Evolutionary conservation across 345 rosid genomes (phyloP).

Genomic region (Rhodamnia rubescens): DNA sequence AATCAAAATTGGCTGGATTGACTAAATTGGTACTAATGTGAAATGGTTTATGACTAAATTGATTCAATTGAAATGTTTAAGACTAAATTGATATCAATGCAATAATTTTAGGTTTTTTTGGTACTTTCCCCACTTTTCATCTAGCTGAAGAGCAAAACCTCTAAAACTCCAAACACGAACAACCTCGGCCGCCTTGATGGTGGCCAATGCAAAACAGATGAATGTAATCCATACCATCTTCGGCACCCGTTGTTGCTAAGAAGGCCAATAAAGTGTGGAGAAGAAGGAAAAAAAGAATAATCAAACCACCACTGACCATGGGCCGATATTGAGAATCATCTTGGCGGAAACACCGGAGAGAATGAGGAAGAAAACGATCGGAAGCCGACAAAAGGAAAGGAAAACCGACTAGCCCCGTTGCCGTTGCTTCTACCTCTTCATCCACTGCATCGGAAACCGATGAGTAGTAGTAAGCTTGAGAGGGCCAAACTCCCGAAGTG

Average conservation of each 20-base stretch:
- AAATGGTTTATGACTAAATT: too few relatives aligned
- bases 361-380: neutral
- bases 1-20: rapidly evolving
- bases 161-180: neutral
- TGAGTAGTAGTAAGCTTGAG: too few relatives aligned
- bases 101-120: neutral
- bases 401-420: neutral
- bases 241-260: neutral
- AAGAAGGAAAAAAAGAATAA: neutral
- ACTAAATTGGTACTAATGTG: too few relatives aligned
- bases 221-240: neutral
- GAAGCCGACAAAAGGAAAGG: neutral
- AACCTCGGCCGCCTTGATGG: neutral
- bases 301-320: neutral
- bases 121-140: neutral
- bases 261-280: neutral
- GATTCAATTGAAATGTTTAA: too few relatives aligned
- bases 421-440: neutral
- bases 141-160: neutral
- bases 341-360: neutral
- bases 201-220: neutral
- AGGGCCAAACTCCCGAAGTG: too few relatives aligned
- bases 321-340: neutral
- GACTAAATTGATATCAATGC: too few relatives aligned
- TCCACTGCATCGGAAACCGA: too few relatives aligned